Evolutionary conservation across 805 yeast species (phyloP).

Genomic region (Brettanomyces nanus): DNA sequence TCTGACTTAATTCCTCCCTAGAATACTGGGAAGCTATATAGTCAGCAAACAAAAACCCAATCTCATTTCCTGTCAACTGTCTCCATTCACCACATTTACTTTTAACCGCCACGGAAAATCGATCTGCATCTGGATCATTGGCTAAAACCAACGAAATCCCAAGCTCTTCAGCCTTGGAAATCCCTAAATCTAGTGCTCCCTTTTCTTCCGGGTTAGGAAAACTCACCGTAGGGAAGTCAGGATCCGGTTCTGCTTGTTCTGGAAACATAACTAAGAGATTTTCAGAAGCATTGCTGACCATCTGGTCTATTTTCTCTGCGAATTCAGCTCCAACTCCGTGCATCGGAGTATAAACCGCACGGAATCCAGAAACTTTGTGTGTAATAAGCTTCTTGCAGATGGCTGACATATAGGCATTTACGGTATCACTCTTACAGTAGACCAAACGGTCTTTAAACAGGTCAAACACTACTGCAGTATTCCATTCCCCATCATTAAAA

Average conservation of each 20-base stretch:
- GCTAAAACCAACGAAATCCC: slow-evolving; percentile 58
- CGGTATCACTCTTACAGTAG: slow-evolving; percentile 34
- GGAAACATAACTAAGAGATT: slow-evolving; percentile 34
- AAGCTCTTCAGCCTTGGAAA: slow-evolving; percentile 44
- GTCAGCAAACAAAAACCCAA: slow-evolving; percentile 78
- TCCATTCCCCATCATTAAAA: slow-evolving; percentile 31
- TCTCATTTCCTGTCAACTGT: slow-evolving; percentile 86
- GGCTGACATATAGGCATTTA: slow-evolving; percentile 32
- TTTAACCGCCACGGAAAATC: slow-evolving; percentile 76
- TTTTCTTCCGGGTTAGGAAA: slow-evolving; percentile 96
- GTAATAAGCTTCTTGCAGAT: slow-evolving; percentile 27
- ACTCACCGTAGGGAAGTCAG: slow-evolving; percentile 73
- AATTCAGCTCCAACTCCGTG: slow-evolving; percentile 86
- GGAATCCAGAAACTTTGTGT: slow-evolving; percentile 24
- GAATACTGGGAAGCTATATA: slow-evolving; percentile 34
- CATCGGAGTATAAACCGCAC: slow-evolving; percentile 84
- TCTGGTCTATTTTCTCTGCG: slow-evolving; percentile 33
- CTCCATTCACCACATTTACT: slow-evolving; percentile 47
- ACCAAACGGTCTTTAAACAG: slow-evolving; percentile 21
- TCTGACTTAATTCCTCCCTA: slow-evolving; percentile 17
- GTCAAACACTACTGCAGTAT: slow-evolving; percentile 23
- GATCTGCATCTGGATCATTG: slow-evolving; percentile 95
- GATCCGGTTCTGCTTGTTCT: slow-evolving; percentile 72
- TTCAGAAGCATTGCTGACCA: slow-evolving; percentile 29
- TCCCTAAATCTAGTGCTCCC: slow-evolving; percentile 79